These are phyloP conservation scores for Cytospora schulzeri DNA, from an alignment of 2,329 filamentous ascomycete genomes.

Conservation along the genomic window DNA sequence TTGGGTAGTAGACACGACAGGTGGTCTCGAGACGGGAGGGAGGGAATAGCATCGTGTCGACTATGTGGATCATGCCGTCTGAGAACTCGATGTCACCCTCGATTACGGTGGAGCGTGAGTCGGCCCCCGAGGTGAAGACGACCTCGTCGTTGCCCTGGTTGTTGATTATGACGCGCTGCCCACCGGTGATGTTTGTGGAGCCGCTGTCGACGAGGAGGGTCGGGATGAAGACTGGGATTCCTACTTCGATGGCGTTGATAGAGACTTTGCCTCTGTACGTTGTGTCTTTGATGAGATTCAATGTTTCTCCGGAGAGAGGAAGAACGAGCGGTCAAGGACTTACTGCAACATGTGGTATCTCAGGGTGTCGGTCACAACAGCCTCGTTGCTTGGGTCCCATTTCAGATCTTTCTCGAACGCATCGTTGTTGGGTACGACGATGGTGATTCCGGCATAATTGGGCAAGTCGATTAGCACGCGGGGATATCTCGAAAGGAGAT, in stretches of 20 bases:
- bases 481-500: slow-evolving; percentile 37
- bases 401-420: slow-evolving; percentile 56
- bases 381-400: slow-evolving; percentile 48
- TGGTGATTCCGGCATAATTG: slow-evolving; percentile 47
- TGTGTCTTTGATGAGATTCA: slow-evolving; percentile 49
- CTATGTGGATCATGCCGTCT: slow-evolving; percentile 54
- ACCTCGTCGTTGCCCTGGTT: slow-evolving; percentile 45
- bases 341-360: slow-evolving; percentile 65
- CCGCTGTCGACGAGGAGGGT: slow-evolving; percentile 46
- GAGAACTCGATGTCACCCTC: slow-evolving; percentile 49
- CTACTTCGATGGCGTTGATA: slow-evolving; percentile 36
- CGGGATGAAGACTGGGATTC: slow-evolving; percentile 43
- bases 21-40: slow-evolving; percentile 44
- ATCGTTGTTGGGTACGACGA: slow-evolving; percentile 63
- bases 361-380: slow-evolving; percentile 56
- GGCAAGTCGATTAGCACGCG: slow-evolving; percentile 48
- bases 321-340: neutral
- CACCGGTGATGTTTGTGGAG: slow-evolving; percentile 53
- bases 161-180: slow-evolving; percentile 51
- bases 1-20: slow-evolving; percentile 38
- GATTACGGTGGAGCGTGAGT: slow-evolving; percentile 45
- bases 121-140: slow-evolving; percentile 44
- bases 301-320: slow-evolving; percentile 44
- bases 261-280: slow-evolving; percentile 49
- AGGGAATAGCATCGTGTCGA: slow-evolving; percentile 54